These are phyloP conservation scores for Sporobolomyces pararoseus DNA, from an alignment of 768 basidiomycete species.

Conservation along the genomic window DNA sequence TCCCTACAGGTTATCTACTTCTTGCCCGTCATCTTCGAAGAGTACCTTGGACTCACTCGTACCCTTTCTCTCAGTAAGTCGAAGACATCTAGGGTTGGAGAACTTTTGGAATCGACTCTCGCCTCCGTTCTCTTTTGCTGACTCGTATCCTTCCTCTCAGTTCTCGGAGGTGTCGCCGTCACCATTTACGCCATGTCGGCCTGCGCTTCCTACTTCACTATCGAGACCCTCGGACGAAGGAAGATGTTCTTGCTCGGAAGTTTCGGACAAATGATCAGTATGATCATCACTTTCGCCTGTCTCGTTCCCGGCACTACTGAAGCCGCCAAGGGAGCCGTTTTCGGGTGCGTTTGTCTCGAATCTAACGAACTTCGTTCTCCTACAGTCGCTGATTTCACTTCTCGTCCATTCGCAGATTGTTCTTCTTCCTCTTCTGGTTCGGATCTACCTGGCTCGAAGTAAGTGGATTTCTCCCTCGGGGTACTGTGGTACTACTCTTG, in stretches of 20 bases:
- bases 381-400: conserved; percentile 54
- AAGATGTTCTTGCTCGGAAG: conserved; percentile 54
- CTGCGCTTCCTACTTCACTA: conserved; percentile 44
- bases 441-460: conserved; percentile 64
- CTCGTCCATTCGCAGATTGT: conserved; percentile 51
- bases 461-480: background rate
- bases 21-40: conserved; percentile 48
- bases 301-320: conserved; percentile 37
- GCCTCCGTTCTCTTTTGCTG: too few species aligned
- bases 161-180: conserved; percentile 51
- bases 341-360: too few species aligned
- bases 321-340: conserved; percentile 50
- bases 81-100: too few species aligned
- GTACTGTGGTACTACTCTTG: too few species aligned
- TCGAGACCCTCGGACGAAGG: conserved; percentile 53
- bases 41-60: conserved; percentile 49
- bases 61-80: conserved; percentile 47
- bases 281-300: conserved; percentile 35
- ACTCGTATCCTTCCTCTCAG: background rate
- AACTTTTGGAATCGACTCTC: too few species aligned
- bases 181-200: conserved; percentile 51
- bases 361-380: too few species aligned
- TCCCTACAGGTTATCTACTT: conserved; percentile 20
- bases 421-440: conserved; percentile 70
- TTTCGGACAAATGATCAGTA: conserved; percentile 44